Evolutionary conservation across 2,329 filamentous ascomycete genomes (phyloP).

Genomic region (Shiraia sp.): DNA sequence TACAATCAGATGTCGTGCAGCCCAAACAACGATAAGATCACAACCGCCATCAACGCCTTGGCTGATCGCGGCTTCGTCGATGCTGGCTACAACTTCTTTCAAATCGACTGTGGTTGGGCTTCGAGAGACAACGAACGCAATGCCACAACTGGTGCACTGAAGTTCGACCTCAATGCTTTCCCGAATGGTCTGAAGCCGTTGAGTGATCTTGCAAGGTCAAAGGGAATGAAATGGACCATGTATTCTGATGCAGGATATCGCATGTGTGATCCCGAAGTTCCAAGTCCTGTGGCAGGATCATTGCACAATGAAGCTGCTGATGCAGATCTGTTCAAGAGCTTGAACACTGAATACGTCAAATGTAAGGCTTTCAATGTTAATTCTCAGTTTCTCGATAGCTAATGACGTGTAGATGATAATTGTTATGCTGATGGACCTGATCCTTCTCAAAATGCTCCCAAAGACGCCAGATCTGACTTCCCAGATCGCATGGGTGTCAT

Average conservation of each 20-base stretch:
- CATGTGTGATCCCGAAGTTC: slow-evolving; percentile 21
- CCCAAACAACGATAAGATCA: slow-evolving; percentile 17
- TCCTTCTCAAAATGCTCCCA: slow-evolving; percentile 19
- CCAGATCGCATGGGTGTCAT: slow-evolving; percentile 16
- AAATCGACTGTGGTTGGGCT: slow-evolving; percentile 23
- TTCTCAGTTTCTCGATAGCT: not conserved
- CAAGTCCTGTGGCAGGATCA: slow-evolving; percentile 18
- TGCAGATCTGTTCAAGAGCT: slow-evolving; percentile 22
- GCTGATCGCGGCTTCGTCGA: slow-evolving; percentile 19
- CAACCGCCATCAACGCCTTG: slow-evolving; percentile 20
- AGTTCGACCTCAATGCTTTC: slow-evolving; percentile 15
- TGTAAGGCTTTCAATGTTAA: slow-evolving; percentile 5
- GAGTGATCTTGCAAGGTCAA: slow-evolving; percentile 22
- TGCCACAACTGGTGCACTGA: slow-evolving; percentile 17
- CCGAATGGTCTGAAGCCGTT: slow-evolving; percentile 20
- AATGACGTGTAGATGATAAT: slow-evolving; percentile 17
- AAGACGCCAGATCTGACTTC: slow-evolving; percentile 19
- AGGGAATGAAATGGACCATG: slow-evolving; percentile 29
- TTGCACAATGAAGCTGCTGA: slow-evolving; percentile 21
- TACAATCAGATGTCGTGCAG: slow-evolving; percentile 24
- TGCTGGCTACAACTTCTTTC: slow-evolving; percentile 24
- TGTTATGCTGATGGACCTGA: slow-evolving; percentile 20
- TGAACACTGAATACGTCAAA: slow-evolving; percentile 24
- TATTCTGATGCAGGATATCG: slow-evolving; percentile 24
- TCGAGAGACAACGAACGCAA: slow-evolving; percentile 21